phyloP scores from a whole-genome alignment of 192 early-diverging fungal genomes.

The Lunasporangiospora selenospora region DNA sequence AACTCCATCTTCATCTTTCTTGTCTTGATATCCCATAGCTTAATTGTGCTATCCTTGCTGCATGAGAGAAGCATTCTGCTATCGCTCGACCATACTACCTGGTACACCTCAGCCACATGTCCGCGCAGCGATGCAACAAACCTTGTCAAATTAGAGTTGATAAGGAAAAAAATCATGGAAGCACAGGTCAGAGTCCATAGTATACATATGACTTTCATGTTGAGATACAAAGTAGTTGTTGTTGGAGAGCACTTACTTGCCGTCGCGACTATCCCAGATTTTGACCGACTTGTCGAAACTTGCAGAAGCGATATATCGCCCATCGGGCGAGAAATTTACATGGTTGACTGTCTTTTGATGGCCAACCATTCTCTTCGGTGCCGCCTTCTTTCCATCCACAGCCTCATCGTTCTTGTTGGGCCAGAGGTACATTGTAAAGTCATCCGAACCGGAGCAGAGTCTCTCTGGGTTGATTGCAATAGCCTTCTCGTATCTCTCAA shows the following conservation, averaged over 20 bases:
- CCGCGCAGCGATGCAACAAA: conserved; percentile 93
- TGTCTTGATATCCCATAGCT: conserved; percentile 93
- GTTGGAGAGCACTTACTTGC: conserved; percentile 69
- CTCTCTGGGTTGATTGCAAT: conserved; percentile 76
- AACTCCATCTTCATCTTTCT: conserved; percentile 91
- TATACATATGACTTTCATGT: too few relatives aligned
- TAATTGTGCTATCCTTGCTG: conserved; percentile 91
- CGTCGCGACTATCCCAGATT: conserved; percentile 91
- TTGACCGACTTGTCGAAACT: conserved; percentile 98
- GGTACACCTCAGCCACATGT: conserved; percentile 97
- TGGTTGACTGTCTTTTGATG: conserved; percentile 98
- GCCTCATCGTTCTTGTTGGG: conserved; percentile 65
- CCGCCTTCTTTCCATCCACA: conserved; percentile 72
- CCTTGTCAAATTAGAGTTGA: conserved; percentile 15
- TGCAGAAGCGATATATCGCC: conserved; percentile 86
- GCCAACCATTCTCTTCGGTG: conserved; percentile 83
- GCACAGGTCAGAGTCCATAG: too few relatives aligned
- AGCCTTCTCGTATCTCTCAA: conserved; percentile 77
- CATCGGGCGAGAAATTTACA: conserved; percentile 93
- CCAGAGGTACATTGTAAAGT: conserved; percentile 99
- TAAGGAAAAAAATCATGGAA: neutral
- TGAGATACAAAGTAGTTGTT: too few relatives aligned
- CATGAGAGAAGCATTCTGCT: conserved; percentile 90
- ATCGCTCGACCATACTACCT: conserved; percentile 94
- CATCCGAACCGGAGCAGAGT: conserved; percentile 93